These are phyloP conservation scores for Xerocomellus chrysenteron DNA, from an alignment of 768 basidiomycete genomes.

Conservation along the genomic window DNA sequence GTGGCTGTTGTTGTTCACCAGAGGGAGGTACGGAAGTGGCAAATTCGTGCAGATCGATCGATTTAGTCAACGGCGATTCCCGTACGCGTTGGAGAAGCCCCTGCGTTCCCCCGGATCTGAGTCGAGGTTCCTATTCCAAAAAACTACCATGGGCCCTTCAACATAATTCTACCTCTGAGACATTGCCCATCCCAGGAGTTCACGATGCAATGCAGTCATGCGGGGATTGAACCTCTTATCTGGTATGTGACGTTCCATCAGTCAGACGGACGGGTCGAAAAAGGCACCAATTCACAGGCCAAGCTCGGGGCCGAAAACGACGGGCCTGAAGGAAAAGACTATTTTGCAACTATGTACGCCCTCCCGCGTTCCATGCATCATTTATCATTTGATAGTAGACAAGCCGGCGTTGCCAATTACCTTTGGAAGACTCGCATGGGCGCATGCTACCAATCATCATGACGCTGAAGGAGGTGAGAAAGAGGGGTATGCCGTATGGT, in stretches of 20 bases:
- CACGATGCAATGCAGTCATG: constrained; percentile 25
- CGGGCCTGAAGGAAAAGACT: constrained; percentile 2
- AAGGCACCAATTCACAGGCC: constrained; percentile 14
- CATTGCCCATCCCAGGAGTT: background rate
- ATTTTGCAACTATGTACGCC: background rate
- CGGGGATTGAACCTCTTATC: constrained; percentile 17
- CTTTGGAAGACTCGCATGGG: constrained; percentile 1
- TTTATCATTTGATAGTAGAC: constrained; percentile 4
- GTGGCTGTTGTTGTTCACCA: background rate
- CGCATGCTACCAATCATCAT: background rate
- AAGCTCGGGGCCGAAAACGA: constrained; percentile 7
- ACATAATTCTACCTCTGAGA: background rate
- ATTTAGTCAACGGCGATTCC: constrained; percentile 13
- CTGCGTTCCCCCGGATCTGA: constrained; percentile 1
- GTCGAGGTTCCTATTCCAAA: constrained; percentile 3
- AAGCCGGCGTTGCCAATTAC: background rate
- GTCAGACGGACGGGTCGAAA: constrained; percentile 3
- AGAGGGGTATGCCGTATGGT: constrained; percentile 19
- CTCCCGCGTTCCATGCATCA: constrained; percentile 7
- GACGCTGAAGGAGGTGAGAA: constrained; percentile 11
- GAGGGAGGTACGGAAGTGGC: background rate
- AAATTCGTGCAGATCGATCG: constrained; percentile 1
- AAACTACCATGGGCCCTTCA: background rate
- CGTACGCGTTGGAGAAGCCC: constrained; percentile 7
- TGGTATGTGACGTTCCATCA: background rate